These are phyloP conservation scores for Microglena sp. DNA, from an alignment of 139 green algal genomes.

Conservation along the genomic window DNA sequence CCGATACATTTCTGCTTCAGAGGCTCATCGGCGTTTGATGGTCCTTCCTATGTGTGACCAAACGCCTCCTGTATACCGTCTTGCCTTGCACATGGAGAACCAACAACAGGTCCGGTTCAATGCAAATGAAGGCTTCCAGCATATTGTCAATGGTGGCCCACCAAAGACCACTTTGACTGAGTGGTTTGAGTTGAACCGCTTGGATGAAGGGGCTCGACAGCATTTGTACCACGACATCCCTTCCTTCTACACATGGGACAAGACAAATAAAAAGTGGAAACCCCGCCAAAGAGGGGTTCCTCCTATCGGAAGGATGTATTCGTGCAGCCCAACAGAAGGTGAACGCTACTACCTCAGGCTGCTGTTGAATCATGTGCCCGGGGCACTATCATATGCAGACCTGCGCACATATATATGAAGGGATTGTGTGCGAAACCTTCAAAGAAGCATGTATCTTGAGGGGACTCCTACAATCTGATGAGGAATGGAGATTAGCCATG, in stretches of 20 bases:
- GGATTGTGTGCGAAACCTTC: conserved; percentile 2
- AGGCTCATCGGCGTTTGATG: background rate
- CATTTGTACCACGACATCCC: conserved; percentile 6
- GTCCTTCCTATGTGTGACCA: conserved; percentile 1
- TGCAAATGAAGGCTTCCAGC: background rate
- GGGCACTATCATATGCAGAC: conserved; percentile 4
- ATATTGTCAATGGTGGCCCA: background rate
- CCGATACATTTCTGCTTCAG: conserved; percentile 8
- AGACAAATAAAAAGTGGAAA: background rate
- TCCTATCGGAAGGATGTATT: too few species aligned
- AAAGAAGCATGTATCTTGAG: conserved; percentile 4
- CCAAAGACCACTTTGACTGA: conserved; percentile 3
- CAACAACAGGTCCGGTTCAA: conserved; percentile 6
- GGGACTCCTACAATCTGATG: conserved; percentile 9
- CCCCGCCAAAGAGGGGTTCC: background rate
- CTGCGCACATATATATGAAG: background rate
- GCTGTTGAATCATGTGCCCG: conserved; percentile 11
- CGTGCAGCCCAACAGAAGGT: background rate
- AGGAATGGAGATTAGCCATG: conserved; percentile 8
- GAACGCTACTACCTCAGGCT: conserved; percentile 11
- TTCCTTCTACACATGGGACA: background rate
- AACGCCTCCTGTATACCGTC: conserved; percentile 3
- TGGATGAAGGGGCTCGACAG: background rate
- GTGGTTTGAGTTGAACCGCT: conserved; percentile 6
- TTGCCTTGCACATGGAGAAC: conserved; percentile 2